Conservation (phyloP, 148 eudicot species). For the Chenopodium album region DNA sequence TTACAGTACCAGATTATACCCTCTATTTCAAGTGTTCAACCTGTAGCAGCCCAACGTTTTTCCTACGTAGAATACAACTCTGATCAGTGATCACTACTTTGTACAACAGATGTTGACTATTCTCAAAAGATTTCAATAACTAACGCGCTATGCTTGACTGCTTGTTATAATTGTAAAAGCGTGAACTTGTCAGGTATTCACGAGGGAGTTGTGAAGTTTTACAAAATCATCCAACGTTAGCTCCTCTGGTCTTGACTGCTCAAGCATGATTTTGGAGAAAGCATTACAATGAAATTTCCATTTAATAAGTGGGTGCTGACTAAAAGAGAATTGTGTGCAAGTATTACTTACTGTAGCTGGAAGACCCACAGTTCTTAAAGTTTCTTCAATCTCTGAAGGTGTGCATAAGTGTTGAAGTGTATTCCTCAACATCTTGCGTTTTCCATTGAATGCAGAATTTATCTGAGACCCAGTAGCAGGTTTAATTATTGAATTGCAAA, state of each 20-base stretch:
- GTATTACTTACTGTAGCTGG: slow-evolving; percentile 52
- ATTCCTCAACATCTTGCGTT: slow-evolving; percentile 87
- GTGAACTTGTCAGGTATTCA: slow-evolving; percentile 21
- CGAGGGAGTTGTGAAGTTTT: slow-evolving; percentile 56
- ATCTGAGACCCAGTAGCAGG: slow-evolving; percentile 40
- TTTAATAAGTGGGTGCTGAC: not conserved
- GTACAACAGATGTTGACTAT: not conserved
- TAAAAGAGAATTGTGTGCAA: not conserved
- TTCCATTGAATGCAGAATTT: slow-evolving; percentile 84
- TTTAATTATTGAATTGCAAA: not conserved
- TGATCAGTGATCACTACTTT: not conserved
- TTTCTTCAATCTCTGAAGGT: slow-evolving; percentile 70
- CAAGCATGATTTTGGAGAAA: slow-evolving; percentile 5
- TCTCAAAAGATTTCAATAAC: not conserved
- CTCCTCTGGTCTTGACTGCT: slow-evolving; percentile 93
- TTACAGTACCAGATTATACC: too few species aligned
- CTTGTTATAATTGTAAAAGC: not conserved
- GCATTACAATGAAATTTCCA: not conserved
- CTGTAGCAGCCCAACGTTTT: not conserved
- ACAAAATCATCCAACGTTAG: slow-evolving; percentile 76
- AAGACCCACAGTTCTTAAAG: slow-evolving; percentile 55
- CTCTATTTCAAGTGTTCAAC: too few species aligned
- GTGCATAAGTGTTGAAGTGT: slow-evolving; percentile 69
- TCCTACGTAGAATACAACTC: not conserved
- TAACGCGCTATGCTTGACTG: not conserved